A percentile compares a stretch with the other conserved stretches of the same genome.
phyloP scores from a whole-genome alignment of 129 eudicot genomes.

The Calendula officinalis region DNA sequence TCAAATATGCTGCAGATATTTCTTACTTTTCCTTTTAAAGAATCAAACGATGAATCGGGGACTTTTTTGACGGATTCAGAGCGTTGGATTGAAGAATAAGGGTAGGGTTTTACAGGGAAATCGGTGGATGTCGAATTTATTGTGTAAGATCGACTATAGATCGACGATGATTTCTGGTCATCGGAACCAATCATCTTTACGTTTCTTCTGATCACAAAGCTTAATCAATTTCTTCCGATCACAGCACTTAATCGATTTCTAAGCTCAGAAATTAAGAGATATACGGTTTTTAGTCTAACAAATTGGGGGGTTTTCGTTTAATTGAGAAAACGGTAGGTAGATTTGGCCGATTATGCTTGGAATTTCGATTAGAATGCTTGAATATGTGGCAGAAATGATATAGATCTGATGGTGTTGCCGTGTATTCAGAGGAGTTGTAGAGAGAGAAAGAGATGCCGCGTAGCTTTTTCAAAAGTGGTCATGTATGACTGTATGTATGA shows the following conservation, averaged over 20 bases:
- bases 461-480: constrained; percentile 29
- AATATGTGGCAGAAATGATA: constrained; percentile 26
- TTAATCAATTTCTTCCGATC: neutral
- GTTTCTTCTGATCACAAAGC: constrained; percentile 2
- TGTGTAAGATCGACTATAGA: constrained; percentile 63
- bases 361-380: constrained; percentile 19
- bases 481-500: neutral
- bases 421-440: constrained; percentile 40
- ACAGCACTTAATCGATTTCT: no score
- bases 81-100: constrained; percentile 43
- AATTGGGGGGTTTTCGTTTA: constrained; percentile 4
- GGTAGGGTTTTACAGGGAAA: constrained; percentile 42
- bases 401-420: constrained; percentile 23
- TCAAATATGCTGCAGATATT: constrained; percentile 61
- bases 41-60: constrained; percentile 45
- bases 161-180: constrained; percentile 29
- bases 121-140: constrained; percentile 38
- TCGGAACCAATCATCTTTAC: constrained; percentile 25
- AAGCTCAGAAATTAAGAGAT: no score
- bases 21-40: constrained; percentile 66
- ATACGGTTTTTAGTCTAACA: neutral
- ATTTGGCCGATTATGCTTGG: constrained; percentile 14
- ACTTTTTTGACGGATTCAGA: constrained; percentile 44
- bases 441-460: constrained; percentile 16
- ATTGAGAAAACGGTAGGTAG: constrained; percentile 7